Evolutionary conservation across 108 stramenopile genomes (phyloP).

Genomic region (Aurantiochytrium sp.): DNA sequence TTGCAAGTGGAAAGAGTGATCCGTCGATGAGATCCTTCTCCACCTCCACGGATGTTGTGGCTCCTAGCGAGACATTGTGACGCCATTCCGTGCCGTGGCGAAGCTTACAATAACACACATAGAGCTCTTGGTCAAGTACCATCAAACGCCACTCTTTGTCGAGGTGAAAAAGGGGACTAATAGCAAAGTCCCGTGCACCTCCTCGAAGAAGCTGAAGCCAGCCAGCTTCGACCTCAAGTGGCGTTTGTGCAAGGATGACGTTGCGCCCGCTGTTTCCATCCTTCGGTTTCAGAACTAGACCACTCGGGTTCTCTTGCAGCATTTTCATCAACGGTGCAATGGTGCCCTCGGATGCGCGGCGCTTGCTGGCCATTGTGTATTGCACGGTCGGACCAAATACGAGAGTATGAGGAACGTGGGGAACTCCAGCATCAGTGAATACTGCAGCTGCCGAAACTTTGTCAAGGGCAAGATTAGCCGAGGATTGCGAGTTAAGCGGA

Average conservation of each 20-base stretch:
- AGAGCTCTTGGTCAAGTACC: neutral
- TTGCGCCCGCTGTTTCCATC: neutral
- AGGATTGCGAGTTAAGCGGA: neutral
- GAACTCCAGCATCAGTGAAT: neutral
- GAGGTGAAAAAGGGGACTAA: neutral
- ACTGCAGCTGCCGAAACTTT: neutral
- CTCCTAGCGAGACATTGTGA: neutral
- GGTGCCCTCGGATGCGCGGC: neutral
- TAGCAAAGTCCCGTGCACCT: neutral
- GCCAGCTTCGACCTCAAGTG: neutral
- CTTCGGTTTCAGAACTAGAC: neutral
- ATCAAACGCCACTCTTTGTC: neutral
- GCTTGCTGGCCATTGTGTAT: neutral
- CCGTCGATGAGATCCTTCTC: neutral
- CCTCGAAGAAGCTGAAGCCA: neutral
- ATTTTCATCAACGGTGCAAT: neutral
- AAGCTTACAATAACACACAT: neutral
- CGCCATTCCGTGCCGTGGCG: neutral
- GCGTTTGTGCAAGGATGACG: neutral
- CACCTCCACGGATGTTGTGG: neutral
- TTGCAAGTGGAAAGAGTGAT: neutral
- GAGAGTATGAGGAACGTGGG: neutral
- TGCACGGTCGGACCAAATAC: neutral
- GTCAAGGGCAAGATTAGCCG: neutral
- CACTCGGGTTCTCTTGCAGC: neutral